A percentile compares a stretch with the other conserved stretches of the same genome.
Conservation (phyloP, 2,329 filamentous ascomycete genomes). For the Teratosphaeriaceae sp. region DNA sequence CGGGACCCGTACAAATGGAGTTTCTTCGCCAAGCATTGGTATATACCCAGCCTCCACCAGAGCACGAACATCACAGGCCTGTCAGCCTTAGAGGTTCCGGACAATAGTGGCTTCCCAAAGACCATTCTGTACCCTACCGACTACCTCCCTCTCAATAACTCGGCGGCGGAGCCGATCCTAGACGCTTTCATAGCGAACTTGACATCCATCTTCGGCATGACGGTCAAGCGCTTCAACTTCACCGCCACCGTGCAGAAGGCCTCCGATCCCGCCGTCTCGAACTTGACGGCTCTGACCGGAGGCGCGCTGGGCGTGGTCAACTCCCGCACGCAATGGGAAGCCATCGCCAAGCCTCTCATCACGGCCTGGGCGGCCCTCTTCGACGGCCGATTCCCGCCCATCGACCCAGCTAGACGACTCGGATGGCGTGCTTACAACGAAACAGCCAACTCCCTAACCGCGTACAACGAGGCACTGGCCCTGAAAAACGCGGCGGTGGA, state of each 20-base stretch:
- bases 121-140: slow-evolving; percentile 35
- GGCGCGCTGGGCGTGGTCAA: slow-evolving; percentile 27
- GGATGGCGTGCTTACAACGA: slow-evolving; percentile 27
- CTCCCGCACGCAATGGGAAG: slow-evolving; percentile 28
- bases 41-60: too few relatives aligned
- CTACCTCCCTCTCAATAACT: slow-evolving; percentile 36
- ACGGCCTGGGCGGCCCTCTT: slow-evolving; percentile 28
- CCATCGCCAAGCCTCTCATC: slow-evolving; percentile 30
- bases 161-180: slow-evolving; percentile 33
- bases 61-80: too few relatives aligned
- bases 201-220: slow-evolving; percentile 32
- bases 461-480: slow-evolving; percentile 21
- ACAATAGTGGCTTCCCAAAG: slow-evolving; percentile 31
- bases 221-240: slow-evolving; percentile 31
- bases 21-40: too few relatives aligned
- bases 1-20: too few relatives aligned
- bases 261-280: slow-evolving; percentile 22
- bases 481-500: slow-evolving; percentile 29
- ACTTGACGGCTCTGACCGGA: slow-evolving; percentile 25
- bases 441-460: slow-evolving; percentile 6
- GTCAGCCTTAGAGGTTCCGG: slow-evolving; percentile 29
- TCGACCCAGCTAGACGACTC: slow-evolving; percentile 33
- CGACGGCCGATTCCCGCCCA: slow-evolving; percentile 34
- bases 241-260: slow-evolving; percentile 28
- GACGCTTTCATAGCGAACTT: slow-evolving; percentile 32